phyloP scores from a whole-genome alignment of 106 monocot genomes.

The Allium cepa region DNA sequence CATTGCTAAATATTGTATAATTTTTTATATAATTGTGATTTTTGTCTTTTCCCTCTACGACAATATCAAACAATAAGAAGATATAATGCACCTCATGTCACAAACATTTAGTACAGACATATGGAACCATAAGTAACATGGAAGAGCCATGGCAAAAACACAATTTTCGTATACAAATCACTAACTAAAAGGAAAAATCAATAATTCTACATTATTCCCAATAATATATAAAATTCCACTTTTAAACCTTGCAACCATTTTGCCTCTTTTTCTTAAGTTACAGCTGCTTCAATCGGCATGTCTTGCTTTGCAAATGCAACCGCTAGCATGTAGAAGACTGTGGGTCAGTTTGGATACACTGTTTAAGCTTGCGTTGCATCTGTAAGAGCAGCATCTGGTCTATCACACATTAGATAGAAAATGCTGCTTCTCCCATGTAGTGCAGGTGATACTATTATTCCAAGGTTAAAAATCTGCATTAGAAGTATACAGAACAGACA shows the following conservation, averaged over 20 bases:
- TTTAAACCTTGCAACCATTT: conserved; percentile 10
- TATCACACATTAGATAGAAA: conserved; percentile 12
- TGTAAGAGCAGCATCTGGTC: conserved; percentile 13
- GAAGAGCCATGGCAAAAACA: no score
- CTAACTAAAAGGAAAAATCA: no score
- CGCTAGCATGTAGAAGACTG: conserved; percentile 19
- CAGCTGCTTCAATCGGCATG: conserved; percentile 10
- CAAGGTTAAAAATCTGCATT: conserved; percentile 8
- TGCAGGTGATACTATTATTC: conserved; percentile 14
- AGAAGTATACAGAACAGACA: not conserved
- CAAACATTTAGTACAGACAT: no score
- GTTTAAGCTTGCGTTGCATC: conserved; percentile 17
- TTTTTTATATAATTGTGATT: no score
- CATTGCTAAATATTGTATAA: no score
- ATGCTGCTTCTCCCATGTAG: conserved; percentile 7
- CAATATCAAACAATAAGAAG: no score
- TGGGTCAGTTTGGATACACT: conserved; percentile 13
- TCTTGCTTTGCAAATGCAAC: conserved; percentile 12
- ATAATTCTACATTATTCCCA: no score
- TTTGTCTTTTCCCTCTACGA: no score
- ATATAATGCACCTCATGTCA: no score
- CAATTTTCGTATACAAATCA: no score
- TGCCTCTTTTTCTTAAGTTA: conserved; percentile 14
- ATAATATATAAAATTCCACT: no score
- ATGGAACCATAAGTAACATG: no score